Base-by-base conservation (phyloP, 495 filamentous ascomycete species). In the Penicillium diatomitis region DNA sequence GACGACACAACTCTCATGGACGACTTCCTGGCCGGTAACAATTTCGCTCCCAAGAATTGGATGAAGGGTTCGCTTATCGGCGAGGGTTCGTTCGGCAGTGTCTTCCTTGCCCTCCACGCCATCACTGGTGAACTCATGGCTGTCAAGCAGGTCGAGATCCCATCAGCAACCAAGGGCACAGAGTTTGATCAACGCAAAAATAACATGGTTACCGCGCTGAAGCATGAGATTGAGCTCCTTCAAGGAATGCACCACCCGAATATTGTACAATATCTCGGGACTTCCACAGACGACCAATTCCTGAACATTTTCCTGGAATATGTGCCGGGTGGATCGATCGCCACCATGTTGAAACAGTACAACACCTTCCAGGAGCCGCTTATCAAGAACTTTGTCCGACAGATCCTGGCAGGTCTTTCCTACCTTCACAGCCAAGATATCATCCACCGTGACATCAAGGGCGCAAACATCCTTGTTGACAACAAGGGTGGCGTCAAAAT, bases 221-320 rank as follows among this genome's bases (percentile, higher is more conserved):
- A 97, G 72, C 86, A 90, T 56, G 92, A 99, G 64, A 99, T 99
- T 63, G 83, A 84, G 54, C 81, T 99, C 12, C 76, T 99, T 32
- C 87, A 91, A 52, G 94, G 95, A 56, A 82, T 99, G 40, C 88
- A 94, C 52, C 92, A 99, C 58, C 81, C 87, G 37, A 97, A 99
- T 62, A 97, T 99, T 61, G 92, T 99, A 58, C 94, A 96, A 59
- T 99, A 99, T 60, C 82, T 97, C 34, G 92, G 91, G 38, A 95
- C 88, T 41, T 86, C 87, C 57, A 89, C 89, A 33, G 91, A 95
- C 50, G 85, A 89, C 47, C 79, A 88, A 46, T 85, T 95, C 57
- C 80, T 99, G 55, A 99, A 99, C 72, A 99, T 99, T 84, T 99
- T 99, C 82, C 80, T 99, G 58, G 92, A 99, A 68, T 99, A 99